phyloP scores from a whole-genome alignment of 306 rosid genomes.

The Gastrolobium villosum region DNA sequence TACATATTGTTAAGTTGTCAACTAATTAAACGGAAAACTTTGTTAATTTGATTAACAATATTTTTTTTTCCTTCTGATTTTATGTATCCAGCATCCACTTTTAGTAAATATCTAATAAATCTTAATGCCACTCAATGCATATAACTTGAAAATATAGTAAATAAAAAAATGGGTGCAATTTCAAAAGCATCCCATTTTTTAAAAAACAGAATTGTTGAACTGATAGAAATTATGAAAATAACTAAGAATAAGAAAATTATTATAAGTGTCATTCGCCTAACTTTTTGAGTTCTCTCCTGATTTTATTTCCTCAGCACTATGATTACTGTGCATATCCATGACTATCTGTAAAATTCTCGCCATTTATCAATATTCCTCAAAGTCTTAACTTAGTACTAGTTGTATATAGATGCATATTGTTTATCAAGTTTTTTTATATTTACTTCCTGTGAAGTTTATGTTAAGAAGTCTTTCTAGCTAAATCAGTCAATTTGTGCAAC shows the following conservation, averaged over 20 bases:
- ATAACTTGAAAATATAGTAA: no score
- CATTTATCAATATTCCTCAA: background rate
- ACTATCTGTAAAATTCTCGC: background rate
- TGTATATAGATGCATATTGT: conserved; percentile 10
- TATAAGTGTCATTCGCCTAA: background rate
- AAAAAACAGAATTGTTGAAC: background rate
- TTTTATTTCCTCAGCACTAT: background rate
- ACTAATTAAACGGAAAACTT: background rate
- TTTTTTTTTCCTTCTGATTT: conserved; percentile 17
- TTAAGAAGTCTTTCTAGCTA: conserved; percentile 21
- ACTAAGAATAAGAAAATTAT: background rate
- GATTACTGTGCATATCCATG: conserved; percentile 1
- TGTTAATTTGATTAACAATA: background rate
- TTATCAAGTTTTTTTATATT: conserved; percentile 13
- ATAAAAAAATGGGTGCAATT: conserved; percentile 7
- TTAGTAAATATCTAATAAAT: background rate
- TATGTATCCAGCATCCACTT: conserved; percentile 11
- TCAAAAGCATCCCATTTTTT: background rate
- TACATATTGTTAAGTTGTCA: background rate
- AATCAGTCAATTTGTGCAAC: conserved; percentile 34
- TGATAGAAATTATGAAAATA: conserved; percentile 10
- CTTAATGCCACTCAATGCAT: background rate
- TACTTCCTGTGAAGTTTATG: background rate
- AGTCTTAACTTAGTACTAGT: conserved; percentile 16
- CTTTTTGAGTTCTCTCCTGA: conserved; percentile 3